Base-by-base conservation (phyloP, 2,329 filamentous ascomycete species). In the Juglanconis sp. region DNA sequence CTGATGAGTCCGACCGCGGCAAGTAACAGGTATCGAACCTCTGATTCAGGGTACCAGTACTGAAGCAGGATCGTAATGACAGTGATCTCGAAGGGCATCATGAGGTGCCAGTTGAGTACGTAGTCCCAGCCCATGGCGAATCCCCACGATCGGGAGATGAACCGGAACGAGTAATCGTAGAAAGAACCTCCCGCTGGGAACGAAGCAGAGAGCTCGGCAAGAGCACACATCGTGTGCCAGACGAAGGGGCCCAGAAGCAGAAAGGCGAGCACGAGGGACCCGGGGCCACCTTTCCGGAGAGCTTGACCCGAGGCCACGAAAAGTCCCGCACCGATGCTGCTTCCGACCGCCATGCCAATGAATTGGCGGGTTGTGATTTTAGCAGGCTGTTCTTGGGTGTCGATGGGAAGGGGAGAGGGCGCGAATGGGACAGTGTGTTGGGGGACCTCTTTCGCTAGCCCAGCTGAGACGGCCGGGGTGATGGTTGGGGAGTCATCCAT, bases 41-140 rank as follows among this genome's bases (percentile, higher is more conserved):
- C 64, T 9, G 67, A 62, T 10, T 70, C 55, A 0, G 64, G 53
- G 9, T 66, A 62, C 73, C 73, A 74, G 53, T 68, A 74, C 7
- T 65, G 55, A 10, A 70, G 56, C 44, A 72, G 68, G 36, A 71
- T 66, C 8, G 69, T 63, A 54, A 75, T 73, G 57, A 72, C 70
- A 9, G 72, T 74, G 15, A 75, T 64, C 63, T 76, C 74, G 53
- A 76, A 75, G 9, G 73, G 73, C 34, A 76, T 67, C 38, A 75
- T 67, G 48, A 74, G 68, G 47, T 74, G 60, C 60, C 71, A 74
- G 63, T 73, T 74, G 44, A 74, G 64, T 15, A 71, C 70, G 36
- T 73, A 76, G 63, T 74, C 76, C 73, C 74, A 76, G 1, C 74
- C 74, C 73, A 76, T 74, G 13, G 73, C 70, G 52, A 76, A 76